Percentiles rank a stretch among this genome's conserved stretches.
Evolutionary conservation across 2,329 filamentous ascomycete species (phyloP).

Genomic region (Microdochium bolleyi): DNA sequence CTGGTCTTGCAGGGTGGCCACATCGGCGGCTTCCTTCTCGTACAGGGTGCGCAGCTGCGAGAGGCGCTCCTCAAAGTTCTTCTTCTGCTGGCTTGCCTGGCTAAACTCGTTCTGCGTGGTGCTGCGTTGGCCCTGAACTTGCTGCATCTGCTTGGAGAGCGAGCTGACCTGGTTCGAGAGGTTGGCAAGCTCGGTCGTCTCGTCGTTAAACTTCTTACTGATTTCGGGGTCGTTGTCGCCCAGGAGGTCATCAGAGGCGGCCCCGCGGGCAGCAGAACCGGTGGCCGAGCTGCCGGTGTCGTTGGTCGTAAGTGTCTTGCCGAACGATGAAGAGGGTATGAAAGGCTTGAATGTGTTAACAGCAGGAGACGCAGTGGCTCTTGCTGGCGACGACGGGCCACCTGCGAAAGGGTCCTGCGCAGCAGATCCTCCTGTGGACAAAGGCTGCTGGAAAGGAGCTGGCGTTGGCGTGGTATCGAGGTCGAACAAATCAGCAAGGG

Average conservation of each 20-base stretch:
- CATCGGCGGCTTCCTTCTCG: slow-evolving; percentile 85
- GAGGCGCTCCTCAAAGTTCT: slow-evolving; percentile 83
- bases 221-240: slow-evolving; percentile 84
- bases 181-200: slow-evolving; percentile 89
- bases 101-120: slow-evolving; percentile 75
- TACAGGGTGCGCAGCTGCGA: slow-evolving; percentile 82
- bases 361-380: slow-evolving; percentile 30
- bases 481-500: slow-evolving; percentile 88
- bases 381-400: slow-evolving; percentile 45
- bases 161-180: slow-evolving; percentile 92
- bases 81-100: slow-evolving; percentile 78
- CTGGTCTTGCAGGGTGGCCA: slow-evolving; percentile 77
- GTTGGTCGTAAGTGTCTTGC: slow-evolving; percentile 70
- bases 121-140: slow-evolving; percentile 74
- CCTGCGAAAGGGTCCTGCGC: slow-evolving; percentile 55
- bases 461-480: slow-evolving; percentile 58
- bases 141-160: slow-evolving; percentile 87
- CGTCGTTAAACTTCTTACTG: slow-evolving; percentile 78
- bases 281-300: slow-evolving; percentile 57
- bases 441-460: slow-evolving; percentile 49
- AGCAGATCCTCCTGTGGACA: slow-evolving; percentile 68
- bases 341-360: slow-evolving; percentile 75
- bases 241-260: slow-evolving; percentile 70
- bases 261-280: slow-evolving; percentile 32
- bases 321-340: slow-evolving; percentile 85